A percentile compares a stretch with the other conserved stretches of the same genome.
Evolutionary conservation across 148 eudicot genomes (phyloP).

Genomic region (Vaccinium darrowii): DNA sequence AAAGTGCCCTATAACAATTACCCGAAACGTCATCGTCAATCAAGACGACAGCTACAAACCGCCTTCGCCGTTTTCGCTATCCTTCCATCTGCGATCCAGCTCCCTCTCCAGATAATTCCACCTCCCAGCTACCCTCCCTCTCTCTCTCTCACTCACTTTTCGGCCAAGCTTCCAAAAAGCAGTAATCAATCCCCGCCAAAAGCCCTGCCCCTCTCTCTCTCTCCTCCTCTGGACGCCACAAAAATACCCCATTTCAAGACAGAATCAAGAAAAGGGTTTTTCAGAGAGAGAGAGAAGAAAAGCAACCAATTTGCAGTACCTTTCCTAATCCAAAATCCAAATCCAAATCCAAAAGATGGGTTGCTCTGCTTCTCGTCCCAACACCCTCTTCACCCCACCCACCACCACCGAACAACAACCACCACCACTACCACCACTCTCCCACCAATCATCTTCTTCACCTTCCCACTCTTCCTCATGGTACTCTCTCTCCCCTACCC

Average conservation of each 20-base stretch:
- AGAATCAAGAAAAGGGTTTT: not conserved
- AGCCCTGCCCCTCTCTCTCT: not conserved
- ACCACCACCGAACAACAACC: conserved; percentile 14
- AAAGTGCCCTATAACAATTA: not conserved
- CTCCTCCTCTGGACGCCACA: too few relatives aligned
- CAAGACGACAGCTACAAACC: not conserved
- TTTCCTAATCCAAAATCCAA: not conserved
- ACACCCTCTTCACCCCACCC: conserved; percentile 36
- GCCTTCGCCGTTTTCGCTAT: not conserved
- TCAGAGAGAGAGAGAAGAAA: conserved; percentile 4
- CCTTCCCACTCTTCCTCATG: conserved; percentile 23
- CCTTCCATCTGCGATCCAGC: not conserved
- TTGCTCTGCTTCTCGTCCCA: conserved; percentile 67
- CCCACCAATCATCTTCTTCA: conserved; percentile 29
- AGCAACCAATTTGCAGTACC: not conserved
- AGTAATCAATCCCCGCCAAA: not conserved
- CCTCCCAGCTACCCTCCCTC: not conserved
- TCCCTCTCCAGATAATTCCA: too few relatives aligned
- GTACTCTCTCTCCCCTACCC: conserved; percentile 28
- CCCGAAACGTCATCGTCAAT: not conserved
- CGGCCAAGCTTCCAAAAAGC: not conserved
- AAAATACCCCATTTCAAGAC: not conserved
- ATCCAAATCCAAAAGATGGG: conserved; percentile 38
- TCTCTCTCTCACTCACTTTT: not conserved
- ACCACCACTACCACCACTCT: not conserved